A percentile compares a stretch with the other conserved stretches of the same genome.
phyloP scores from a whole-genome alignment of 1,139 yeast species.

The Debaryomyces coudertii region DNA sequence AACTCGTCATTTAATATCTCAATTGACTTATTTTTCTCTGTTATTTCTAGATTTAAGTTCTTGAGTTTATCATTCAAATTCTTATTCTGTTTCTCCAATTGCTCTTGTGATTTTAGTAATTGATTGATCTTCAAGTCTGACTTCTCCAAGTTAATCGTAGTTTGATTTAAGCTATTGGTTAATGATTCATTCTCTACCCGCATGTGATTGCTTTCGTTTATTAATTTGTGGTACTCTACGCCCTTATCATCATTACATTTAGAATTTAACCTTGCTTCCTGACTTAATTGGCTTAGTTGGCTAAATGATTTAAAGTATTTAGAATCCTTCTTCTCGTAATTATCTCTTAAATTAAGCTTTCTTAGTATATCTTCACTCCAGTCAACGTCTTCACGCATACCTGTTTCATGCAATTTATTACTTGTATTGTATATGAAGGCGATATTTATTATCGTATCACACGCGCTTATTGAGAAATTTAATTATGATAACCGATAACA shows the following conservation, averaged over 20 bases:
- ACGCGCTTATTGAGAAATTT: neutral
- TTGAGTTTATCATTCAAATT: constrained; percentile 34
- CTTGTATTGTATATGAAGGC: neutral
- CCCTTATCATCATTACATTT: constrained; percentile 14
- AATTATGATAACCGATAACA: constrained; percentile 3
- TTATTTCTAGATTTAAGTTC: constrained; percentile 47
- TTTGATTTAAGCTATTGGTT: constrained; percentile 28
- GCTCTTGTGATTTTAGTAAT: constrained; percentile 18
- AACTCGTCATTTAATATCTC: constrained; percentile 73
- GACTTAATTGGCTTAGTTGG: constrained; percentile 29
- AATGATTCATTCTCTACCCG: constrained; percentile 21
- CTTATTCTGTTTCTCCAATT: constrained; percentile 25
- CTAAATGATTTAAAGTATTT: constrained; percentile 38
- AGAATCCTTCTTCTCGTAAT: constrained; percentile 35
- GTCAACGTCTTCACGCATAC: constrained; percentile 7
- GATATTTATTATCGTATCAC: constrained; percentile 1
- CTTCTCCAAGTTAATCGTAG: constrained; percentile 29
- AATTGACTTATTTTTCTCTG: constrained; percentile 57
- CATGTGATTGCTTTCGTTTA: constrained; percentile 10
- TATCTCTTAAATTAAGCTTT: constrained; percentile 34
- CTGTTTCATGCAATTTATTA: neutral
- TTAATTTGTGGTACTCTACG: constrained; percentile 7
- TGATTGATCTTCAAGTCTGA: constrained; percentile 21
- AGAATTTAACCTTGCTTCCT: constrained; percentile 18
- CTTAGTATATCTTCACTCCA: constrained; percentile 31